Evolutionary conservation across 192 early-diverging fungal species (phyloP).

Genomic region (Geranomyces variabilis): DNA sequence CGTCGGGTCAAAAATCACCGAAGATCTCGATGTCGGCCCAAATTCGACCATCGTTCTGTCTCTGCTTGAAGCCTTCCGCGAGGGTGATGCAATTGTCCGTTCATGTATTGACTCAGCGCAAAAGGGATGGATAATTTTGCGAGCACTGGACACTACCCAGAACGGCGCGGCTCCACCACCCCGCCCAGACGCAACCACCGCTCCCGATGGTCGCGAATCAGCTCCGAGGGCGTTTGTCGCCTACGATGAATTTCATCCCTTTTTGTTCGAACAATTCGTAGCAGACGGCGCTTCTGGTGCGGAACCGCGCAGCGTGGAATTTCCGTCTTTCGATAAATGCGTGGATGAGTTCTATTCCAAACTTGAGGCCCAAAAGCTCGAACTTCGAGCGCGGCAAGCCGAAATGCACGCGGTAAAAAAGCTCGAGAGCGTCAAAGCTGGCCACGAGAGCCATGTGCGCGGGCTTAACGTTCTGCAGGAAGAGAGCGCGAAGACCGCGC

Average conservation of each 20-base stretch:
- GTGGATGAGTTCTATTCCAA: constrained; percentile 94
- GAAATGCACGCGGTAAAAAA: constrained; percentile 81
- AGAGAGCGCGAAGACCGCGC: constrained; percentile 71
- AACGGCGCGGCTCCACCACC: neutral
- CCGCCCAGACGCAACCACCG: neutral
- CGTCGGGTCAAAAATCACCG: constrained; percentile 61
- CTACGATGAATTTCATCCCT: constrained; percentile 51
- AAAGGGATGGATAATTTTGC: constrained; percentile 68
- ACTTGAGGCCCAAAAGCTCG: constrained; percentile 82
- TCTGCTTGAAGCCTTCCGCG: constrained; percentile 67
- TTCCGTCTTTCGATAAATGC: constrained; percentile 74
- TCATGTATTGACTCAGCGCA: constrained; percentile 51
- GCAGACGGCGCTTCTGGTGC: neutral
- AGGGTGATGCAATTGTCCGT: constrained; percentile 73
- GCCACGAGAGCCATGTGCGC: constrained; percentile 77
- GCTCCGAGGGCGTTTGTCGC: constrained; percentile 4
- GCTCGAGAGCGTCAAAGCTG: constrained; percentile 76
- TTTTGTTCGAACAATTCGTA: constrained; percentile 42
- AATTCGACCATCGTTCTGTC: constrained; percentile 62
- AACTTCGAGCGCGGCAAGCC: constrained; percentile 68
- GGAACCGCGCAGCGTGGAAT: constrained; percentile 51
- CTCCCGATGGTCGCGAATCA: no score
- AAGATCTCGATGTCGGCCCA: constrained; percentile 57
- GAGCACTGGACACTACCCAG: constrained; percentile 22
- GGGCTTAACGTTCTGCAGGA: constrained; percentile 75